These are phyloP conservation scores for Tolypocladium ovalisporum DNA, from an alignment of 2,329 filamentous ascomycete species.

Conservation along the genomic window DNA sequence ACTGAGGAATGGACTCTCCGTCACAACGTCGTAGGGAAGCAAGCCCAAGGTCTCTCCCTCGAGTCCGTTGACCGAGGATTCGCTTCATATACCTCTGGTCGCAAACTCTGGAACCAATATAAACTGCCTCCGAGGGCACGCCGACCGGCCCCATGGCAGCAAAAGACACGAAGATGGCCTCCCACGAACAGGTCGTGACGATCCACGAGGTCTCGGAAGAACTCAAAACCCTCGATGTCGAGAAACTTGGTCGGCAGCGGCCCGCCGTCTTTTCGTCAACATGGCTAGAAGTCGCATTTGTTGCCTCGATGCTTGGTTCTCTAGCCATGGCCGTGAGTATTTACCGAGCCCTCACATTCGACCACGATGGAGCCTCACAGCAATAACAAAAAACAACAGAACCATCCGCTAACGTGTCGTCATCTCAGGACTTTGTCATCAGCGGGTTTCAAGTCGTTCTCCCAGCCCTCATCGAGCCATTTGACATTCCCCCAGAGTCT, in stretches of 20 bases:
- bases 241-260: slow-evolving; percentile 47
- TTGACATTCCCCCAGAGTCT: slow-evolving; percentile 50
- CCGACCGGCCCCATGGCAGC: slow-evolving; percentile 2
- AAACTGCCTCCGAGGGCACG: slow-evolving; percentile 1
- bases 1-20: slow-evolving; percentile 1
- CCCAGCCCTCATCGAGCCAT: slow-evolving; percentile 47
- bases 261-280: slow-evolving; percentile 40
- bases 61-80: neutral
- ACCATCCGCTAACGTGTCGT: neutral
- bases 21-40: slow-evolving; percentile 1
- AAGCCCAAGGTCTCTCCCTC: neutral
- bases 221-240: slow-evolving; percentile 24
- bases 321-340: slow-evolving; percentile 43
- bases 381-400: neutral
- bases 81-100: neutral
- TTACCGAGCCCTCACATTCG: neutral
- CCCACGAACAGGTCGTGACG: slow-evolving; percentile 2
- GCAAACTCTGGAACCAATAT: slow-evolving; percentile 1
- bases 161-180: slow-evolving; percentile 2
- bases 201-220: slow-evolving; percentile 9
- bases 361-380: neutral
- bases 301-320: slow-evolving; percentile 46
- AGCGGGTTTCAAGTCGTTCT: slow-evolving; percentile 64
- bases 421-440: slow-evolving; percentile 53
- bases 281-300: slow-evolving; percentile 46